These are phyloP conservation scores for Daldinia caldariorum DNA, from an alignment of 495 filamentous ascomycete genomes.

Conservation along the genomic window DNA sequence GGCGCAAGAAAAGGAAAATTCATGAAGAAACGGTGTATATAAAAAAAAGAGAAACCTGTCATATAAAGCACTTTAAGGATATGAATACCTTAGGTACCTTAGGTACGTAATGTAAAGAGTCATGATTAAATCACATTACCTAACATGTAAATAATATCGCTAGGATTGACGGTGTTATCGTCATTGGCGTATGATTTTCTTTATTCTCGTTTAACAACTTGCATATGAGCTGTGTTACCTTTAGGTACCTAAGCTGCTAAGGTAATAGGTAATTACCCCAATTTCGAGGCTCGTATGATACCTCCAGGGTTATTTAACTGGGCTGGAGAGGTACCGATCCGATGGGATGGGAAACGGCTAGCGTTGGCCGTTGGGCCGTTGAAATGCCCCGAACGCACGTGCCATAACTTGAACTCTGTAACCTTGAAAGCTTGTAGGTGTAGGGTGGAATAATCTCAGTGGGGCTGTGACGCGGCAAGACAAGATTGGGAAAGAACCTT, in stretches of 20 bases:
- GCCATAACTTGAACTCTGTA: slow-evolving; percentile 23
- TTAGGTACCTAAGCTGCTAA: too few relatives aligned
- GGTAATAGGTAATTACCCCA: too few relatives aligned
- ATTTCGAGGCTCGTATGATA: neutral
- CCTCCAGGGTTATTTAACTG: too few relatives aligned
- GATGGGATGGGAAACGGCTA: slow-evolving; percentile 26
- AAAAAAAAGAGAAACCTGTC: neutral
- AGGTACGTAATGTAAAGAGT: slow-evolving; percentile 6
- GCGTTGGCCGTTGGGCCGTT: slow-evolving; percentile 7
- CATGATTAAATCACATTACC: neutral
- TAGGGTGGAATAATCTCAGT: slow-evolving; percentile 26
- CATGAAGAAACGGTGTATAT: slow-evolving; percentile 13
- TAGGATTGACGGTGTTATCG: too few relatives aligned
- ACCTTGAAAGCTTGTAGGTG: slow-evolving; percentile 11
- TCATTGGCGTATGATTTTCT: neutral
- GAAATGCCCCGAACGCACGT: slow-evolving; percentile 32
- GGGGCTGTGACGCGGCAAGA: slow-evolving; percentile 30
- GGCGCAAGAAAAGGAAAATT: slow-evolving; percentile 5
- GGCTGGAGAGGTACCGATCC: slow-evolving; percentile 18
- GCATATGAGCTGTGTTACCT: neutral
- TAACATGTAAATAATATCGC: too few relatives aligned
- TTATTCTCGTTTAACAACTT: neutral
- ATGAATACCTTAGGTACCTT: too few relatives aligned
- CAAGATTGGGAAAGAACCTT: slow-evolving; percentile 23
- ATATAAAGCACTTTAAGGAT: neutral